These are phyloP conservation scores for Kazachstania sp. DNA, from an alignment of 1,139 yeast species.

Conservation along the genomic window DNA sequence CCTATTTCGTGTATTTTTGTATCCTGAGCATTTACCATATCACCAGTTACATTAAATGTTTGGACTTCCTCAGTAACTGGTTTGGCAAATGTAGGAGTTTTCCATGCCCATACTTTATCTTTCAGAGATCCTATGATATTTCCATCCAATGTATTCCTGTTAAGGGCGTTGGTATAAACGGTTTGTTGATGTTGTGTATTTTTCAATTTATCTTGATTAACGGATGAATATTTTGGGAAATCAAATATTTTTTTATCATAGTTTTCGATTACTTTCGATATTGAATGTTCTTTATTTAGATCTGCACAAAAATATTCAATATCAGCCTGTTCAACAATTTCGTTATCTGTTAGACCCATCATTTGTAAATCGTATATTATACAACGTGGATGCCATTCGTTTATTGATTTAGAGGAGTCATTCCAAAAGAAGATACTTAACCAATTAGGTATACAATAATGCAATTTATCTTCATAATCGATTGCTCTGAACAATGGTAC, in stretches of 20 bases:
- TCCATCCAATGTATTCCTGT: neutral
- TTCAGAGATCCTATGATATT: neutral
- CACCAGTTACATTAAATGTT: constrained; percentile 18
- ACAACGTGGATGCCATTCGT: constrained; percentile 82
- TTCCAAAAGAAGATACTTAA: constrained; percentile 86
- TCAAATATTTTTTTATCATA: constrained; percentile 51
- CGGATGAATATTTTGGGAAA: constrained; percentile 1
- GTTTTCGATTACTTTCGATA: constrained; percentile 47
- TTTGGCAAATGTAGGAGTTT: constrained; percentile 18
- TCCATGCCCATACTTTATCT: constrained; percentile 18
- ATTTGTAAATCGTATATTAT: constrained; percentile 91
- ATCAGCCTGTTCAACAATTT: constrained; percentile 35
- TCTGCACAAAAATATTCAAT: constrained; percentile 15
- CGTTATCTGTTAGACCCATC: constrained; percentile 97
- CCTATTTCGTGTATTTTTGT: no score
- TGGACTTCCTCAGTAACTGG: constrained; percentile 21
- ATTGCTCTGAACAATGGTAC: constrained; percentile 80
- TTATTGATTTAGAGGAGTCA: constrained; percentile 38
- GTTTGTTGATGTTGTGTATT: neutral
- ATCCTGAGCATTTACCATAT: constrained; percentile 7
- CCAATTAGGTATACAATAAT: constrained; percentile 90
- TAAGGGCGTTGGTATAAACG: neutral
- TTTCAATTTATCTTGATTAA: neutral
- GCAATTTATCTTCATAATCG: constrained; percentile 44
- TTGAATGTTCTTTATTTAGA: constrained; percentile 25